Base-by-base conservation (phyloP, 2,329 filamentous ascomycete species). In the Penicillium sp. region DNA sequence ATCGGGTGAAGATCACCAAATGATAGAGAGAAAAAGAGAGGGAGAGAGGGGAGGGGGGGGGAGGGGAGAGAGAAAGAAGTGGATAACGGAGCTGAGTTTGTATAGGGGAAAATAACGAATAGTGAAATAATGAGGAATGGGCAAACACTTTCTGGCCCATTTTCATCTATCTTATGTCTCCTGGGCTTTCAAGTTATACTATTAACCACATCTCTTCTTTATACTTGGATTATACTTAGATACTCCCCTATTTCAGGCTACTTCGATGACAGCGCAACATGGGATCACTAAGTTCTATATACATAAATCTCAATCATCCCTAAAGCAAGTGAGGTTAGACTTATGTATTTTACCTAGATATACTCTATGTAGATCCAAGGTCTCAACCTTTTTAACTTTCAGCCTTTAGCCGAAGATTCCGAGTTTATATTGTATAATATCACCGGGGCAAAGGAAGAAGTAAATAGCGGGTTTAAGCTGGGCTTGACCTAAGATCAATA, bases 1-100 rank as follows among this genome's bases (percentile, higher is more conserved):
- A 33, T 47, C 27, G 10, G 38, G 21, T 21, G 13, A 48, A 31
- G 51, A 52, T 49, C 43, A 23, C 49, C 53, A 41, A 21, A 41
- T 23, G 23, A 33, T 15, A 29, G 31, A 49, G 50, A 50, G 50
- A 16, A 33, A 46, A 55, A 8, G 29, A 27, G 23, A 50, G 31
- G 33, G 55, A 57, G 52, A 58, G 27, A 51, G 58, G 55, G 59
- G 50, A 52, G 25, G 23, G 50, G 45, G 39, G 45, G 41, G 19
- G 52, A 54, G 59, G 43, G 47, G 51, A 52, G 54, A 55, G 52
- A 44, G 60, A 51, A 43, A 43, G 56, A 53, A 48, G 62, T 64
- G 64, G 62, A 62, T 63, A 63, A 50, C 58, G 60, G 61, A 55
- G 57, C 57, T 60, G 58, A 57, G 50, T 44, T 46, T 60, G 59